Evolutionary conservation across 495 filamentous ascomycete species (phyloP), one percentile per base, ranked within the genome.

Genomic region (Apodospora peruviana): DNA sequence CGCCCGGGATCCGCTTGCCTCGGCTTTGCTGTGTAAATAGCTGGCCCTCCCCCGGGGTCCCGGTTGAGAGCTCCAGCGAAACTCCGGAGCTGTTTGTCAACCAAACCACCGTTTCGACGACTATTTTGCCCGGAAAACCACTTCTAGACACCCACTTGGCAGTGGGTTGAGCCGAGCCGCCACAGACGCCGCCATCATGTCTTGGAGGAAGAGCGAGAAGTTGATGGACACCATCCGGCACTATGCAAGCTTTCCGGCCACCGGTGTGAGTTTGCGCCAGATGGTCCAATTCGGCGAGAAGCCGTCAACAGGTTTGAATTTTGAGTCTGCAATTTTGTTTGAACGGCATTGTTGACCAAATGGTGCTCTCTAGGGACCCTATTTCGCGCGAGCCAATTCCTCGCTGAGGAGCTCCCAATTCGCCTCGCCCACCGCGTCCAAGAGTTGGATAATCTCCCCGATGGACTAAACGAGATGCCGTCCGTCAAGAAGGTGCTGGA

Each of bases 161-260:
- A 34, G 42, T 39, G 18, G 48, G 42, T n/a, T n/a, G n/a, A n/a
- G n/a, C n/a, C 55, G 40, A 60, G 61, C 56, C 60, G 52, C 56
- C 14, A 40, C 9, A 9, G 10, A 10, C 21, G 23, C 40, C 22
- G 53, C 48, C 72, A 83, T 59, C 52, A 90, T 90, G 86, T 77
- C 80, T 73, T 96, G 91, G 91, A 95, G 86, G 75, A 81, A 79
- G 68, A 84, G 87, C 45, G 87, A 93, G 70, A 74, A 80, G 71
- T 68, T 98, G 84, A 91, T 95, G 90, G 85, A 95, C 56, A 95
- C 86, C 82, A 98, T 98, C 87, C 89, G 87, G 67, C 91, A 96
- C 76, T 96, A 96, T 79, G 86, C 88, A 64, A 85, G 82, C 75
- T 97, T 97, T 69, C 94, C 94, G 49, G 93, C 93, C 50, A 98